Percentiles rank a stretch among this genome's conserved stretches.
Evolutionary conservation across 176 grass and related monocot species (phyloP).

Genomic region (Lolium rigidum): DNA sequence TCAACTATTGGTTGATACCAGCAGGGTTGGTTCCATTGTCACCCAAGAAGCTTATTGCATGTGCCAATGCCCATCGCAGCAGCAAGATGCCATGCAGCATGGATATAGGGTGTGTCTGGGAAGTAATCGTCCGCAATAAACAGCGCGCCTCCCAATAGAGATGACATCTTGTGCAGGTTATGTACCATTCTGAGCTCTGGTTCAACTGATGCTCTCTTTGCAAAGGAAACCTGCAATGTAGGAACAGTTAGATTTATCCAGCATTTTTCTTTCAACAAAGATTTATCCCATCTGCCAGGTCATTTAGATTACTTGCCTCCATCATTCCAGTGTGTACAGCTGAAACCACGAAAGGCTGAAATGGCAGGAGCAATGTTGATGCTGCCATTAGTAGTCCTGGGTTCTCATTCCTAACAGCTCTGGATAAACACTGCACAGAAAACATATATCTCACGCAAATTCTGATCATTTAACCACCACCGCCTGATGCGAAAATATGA

Average conservation of each 20-base stretch:
- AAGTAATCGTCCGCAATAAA: conserved; percentile 89
- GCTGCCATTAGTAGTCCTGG: conserved; percentile 78
- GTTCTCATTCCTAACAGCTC: conserved; percentile 79
- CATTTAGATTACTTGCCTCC: conserved; percentile 72
- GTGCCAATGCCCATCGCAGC: conserved; percentile 81
- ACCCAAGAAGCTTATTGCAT: conserved; percentile 92
- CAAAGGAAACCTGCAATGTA: conserved; percentile 73
- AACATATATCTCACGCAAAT: neutral
- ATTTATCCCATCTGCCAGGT: neutral
- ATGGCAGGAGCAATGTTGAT: conserved; percentile 82
- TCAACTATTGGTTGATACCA: conserved; percentile 47
- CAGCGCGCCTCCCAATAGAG: conserved; percentile 77
- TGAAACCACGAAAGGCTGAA: conserved; percentile 94
- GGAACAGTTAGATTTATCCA: neutral
- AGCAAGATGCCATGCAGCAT: conserved; percentile 95
- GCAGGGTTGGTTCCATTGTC: conserved; percentile 38
- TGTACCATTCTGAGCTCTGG: conserved; percentile 84
- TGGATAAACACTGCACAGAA: conserved; percentile 75
- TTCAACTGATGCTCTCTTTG: conserved; percentile 72
- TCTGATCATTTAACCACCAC: neutral
- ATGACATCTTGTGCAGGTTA: conserved; percentile 92
- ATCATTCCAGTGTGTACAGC: conserved; percentile 91
- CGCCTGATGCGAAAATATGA: neutral
- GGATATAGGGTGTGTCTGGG: conserved; percentile 78
- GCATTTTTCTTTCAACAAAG: neutral